phyloP scores from a whole-genome alignment of 805 yeast species.

The Wickerhamomyces canadensis region DNA sequence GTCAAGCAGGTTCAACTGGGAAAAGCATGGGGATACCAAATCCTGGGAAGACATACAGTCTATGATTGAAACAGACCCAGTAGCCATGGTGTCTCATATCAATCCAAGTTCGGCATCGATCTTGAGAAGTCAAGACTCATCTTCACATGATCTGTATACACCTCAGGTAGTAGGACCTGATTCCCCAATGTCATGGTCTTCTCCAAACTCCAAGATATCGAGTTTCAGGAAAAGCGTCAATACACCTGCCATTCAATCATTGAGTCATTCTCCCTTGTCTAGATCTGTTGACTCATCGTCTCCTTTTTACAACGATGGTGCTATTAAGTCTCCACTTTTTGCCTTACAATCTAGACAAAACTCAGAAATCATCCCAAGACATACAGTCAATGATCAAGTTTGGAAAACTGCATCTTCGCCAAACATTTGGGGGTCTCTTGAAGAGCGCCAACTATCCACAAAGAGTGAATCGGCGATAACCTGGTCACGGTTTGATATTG shows the following conservation, averaged over 20 bases:
- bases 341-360: constrained; percentile 8
- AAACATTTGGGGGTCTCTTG: constrained; percentile 19
- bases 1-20: constrained; percentile 4
- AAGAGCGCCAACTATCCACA: constrained; percentile 21
- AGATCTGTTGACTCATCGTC: constrained; percentile 14
- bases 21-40: constrained; percentile 1
- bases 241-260: constrained; percentile 12
- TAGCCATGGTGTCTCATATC: too few relatives aligned
- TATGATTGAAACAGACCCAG: too few relatives aligned
- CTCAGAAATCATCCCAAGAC: constrained; percentile 7
- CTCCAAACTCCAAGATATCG: constrained; percentile 22
- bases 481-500: constrained; percentile 24
- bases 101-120: background rate
- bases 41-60: too few relatives aligned
- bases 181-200: constrained; percentile 12
- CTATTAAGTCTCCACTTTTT: too few relatives aligned
- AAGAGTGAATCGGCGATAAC: constrained; percentile 22
- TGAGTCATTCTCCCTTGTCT: constrained; percentile 20
- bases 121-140: background rate
- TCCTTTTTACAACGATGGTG: too few relatives aligned
- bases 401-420: constrained; percentile 20
- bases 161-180: background rate
- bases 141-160: background rate
- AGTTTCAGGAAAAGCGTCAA: constrained; percentile 20
- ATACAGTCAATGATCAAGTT: constrained; percentile 2